Evolutionary conservation across 2,329 filamentous ascomycete species (phyloP), one percentile per base, ranked within the genome.

Genomic region (Colletotrichum musae): DNA sequence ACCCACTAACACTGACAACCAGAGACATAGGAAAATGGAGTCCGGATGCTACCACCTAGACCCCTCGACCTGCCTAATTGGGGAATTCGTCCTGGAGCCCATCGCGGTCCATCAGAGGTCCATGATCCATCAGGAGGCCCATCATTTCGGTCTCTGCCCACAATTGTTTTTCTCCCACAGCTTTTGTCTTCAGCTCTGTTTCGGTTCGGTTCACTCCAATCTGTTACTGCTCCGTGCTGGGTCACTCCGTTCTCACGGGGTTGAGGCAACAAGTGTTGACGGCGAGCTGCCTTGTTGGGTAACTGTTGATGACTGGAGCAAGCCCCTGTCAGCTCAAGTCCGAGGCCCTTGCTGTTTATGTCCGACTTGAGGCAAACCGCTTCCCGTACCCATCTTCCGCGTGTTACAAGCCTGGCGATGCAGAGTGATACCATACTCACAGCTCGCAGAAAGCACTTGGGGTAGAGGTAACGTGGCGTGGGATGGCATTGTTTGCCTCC

Each of bases 21-120:
- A 36, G 7, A 7, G 32, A 36, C 21, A 24, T 6, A 36, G 32
- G 32, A 36, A 6, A 10, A 36, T 9, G 32, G 32, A 36, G 32
- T 10, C 2, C 32, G 32, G 39, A 18, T 52, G 26, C 48, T 52
- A 36, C 54, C 61, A 48, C 41, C 24, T n/a, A 9, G 58, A 60
- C 41, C 48, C 57, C 32, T 62, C 24, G 61, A 71, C 70, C 70
- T 71, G 61, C 70, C 70, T 70, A 67, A 70, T 65, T 57, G 61
- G 62, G 70, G 53, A 52, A 62, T 67, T 71, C 9, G 59, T 67
- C 70, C 70, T 67, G 39, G 68, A 63, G 52, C 32, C 54, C 54
- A 54, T 69, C 64, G 21, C 51, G 58, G 56, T 26, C 66, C 66
- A 64, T 63, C 52, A 57, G 32, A 36, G 52, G 43, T n/a, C 66